These are phyloP conservation scores for Phytopythium oedochilum DNA, from an alignment of 352 stramenopile genomes.

Conservation along the genomic window DNA sequence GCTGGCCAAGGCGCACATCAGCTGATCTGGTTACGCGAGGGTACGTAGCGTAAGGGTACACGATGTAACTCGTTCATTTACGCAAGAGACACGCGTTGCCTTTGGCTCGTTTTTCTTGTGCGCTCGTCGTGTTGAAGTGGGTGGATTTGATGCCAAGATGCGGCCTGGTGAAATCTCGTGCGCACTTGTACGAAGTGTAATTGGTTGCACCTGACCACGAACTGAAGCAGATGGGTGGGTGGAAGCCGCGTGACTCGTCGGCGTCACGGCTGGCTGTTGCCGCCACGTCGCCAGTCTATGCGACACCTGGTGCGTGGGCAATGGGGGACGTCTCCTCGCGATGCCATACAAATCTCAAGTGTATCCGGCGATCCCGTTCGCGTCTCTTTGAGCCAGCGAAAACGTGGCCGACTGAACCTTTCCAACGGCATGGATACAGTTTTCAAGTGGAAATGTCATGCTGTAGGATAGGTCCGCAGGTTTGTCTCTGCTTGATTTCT, in stretches of 20 bases:
- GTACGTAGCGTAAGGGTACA: not conserved
- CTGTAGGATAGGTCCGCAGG: not conserved
- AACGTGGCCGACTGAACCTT: not conserved
- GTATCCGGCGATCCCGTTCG: not conserved
- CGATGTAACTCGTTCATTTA: not conserved
- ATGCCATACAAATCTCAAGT: slow-evolving; percentile 3
- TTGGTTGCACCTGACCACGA: too few relatives aligned
- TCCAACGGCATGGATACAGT: not conserved
- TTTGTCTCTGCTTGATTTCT: not conserved
- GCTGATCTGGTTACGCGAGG: slow-evolving; percentile 22
- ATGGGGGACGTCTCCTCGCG: too few relatives aligned
- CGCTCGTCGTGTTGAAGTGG: not conserved
- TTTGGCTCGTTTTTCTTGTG: not conserved
- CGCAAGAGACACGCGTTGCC: not conserved
- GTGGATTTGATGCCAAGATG: not conserved
- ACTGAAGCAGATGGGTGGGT: not conserved
- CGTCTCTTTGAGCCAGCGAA: not conserved
- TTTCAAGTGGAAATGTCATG: not conserved
- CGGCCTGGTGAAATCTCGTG: not conserved
- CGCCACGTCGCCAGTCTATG: slow-evolving; percentile 2
- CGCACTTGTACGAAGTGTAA: too few relatives aligned
- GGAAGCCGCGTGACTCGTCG: not conserved
- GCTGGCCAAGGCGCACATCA: slow-evolving; percentile 66
- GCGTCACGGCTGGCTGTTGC: not conserved
- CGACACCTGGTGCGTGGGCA: not conserved